Percentiles rank a stretch among this genome's conserved stretches.
phyloP scores from a whole-genome alignment of 202 grass and related monocot species.

The Schoenoplectus tabernaemontani region DNA sequence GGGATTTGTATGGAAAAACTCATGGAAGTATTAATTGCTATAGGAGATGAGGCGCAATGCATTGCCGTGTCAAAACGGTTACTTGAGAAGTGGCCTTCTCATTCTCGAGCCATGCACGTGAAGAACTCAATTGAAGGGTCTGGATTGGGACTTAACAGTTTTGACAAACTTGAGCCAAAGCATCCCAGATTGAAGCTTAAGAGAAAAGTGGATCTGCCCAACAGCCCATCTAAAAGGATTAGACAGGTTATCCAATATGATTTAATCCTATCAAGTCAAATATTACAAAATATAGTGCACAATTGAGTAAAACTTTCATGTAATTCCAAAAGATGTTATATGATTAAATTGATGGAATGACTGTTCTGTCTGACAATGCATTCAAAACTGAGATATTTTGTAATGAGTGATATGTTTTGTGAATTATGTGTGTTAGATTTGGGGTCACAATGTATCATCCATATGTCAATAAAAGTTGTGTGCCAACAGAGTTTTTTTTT shows the following conservation, averaged over 20 bases:
- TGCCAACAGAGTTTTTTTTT: too few species aligned
- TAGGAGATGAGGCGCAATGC: slow-evolving; percentile 77
- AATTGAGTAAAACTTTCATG: neutral
- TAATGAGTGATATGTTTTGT: neutral
- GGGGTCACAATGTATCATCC: neutral
- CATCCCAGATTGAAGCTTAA: slow-evolving; percentile 79
- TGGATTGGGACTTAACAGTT: slow-evolving; percentile 51
- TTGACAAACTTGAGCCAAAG: slow-evolving; percentile 75
- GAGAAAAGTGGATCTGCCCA: slow-evolving; percentile 42
- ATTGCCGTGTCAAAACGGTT: slow-evolving; percentile 71
- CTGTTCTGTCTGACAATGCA: neutral
- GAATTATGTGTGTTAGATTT: neutral
- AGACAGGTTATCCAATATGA: slow-evolving; percentile 2
- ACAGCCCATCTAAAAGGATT: neutral
- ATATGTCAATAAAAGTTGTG: neutral
- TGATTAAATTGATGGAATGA: neutral
- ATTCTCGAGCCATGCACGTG: slow-evolving; percentile 84
- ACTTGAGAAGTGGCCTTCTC: slow-evolving; percentile 87
- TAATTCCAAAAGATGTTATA: neutral
- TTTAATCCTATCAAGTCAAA: neutral
- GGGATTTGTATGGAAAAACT: slow-evolving; percentile 99
- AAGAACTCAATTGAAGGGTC: slow-evolving; percentile 63
- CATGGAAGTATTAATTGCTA: slow-evolving; percentile 84
- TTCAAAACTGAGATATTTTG: neutral
- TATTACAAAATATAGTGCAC: neutral